These are phyloP conservation scores for Talaromyces islandicus DNA, from an alignment of 2,329 filamentous ascomycete species.

Conservation along the genomic window DNA sequence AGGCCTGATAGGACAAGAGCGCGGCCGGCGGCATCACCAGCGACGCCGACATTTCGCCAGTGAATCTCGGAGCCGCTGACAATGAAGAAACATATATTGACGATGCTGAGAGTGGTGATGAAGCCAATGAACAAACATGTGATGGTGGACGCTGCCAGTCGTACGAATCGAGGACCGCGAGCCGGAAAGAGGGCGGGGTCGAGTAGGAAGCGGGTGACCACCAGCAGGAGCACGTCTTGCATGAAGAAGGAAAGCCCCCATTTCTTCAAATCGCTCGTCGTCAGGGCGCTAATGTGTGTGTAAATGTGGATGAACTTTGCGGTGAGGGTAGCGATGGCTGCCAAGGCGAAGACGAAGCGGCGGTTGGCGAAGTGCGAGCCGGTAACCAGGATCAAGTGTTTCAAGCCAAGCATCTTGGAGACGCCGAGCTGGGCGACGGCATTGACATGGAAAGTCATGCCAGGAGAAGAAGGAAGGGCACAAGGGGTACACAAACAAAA, in stretches of 20 bases:
- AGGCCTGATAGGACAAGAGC: conserved; percentile 26
- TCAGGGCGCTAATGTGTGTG: conserved; percentile 19
- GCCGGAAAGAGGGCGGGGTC: neutral
- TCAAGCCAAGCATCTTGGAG: neutral
- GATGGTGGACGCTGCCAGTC: neutral
- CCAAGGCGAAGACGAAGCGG: conserved; percentile 17
- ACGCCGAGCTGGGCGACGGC: neutral
- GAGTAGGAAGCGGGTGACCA: neutral
- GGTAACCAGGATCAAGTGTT: neutral
- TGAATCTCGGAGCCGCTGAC: conserved; percentile 31
- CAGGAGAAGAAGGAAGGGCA: too few relatives aligned
- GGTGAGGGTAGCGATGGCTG: conserved; percentile 17
- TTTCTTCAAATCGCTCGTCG: conserved; percentile 12
- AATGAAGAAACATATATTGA: conserved; percentile 29
- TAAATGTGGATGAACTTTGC: conserved; percentile 21
- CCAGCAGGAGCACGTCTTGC: conserved; percentile 14
- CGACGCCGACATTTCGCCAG: conserved; percentile 28
- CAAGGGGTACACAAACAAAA: neutral
- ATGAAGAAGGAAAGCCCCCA: conserved; percentile 22
- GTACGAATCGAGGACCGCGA: neutral
- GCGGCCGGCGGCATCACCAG: conserved; percentile 27
- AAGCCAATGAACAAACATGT: neutral
- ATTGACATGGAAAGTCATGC: neutral
- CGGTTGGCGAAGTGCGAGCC: conserved; percentile 2
- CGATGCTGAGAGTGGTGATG: conserved; percentile 5